Base-by-base conservation (phyloP, 352 stramenopile species). In the Pythium guiyangense region DNA sequence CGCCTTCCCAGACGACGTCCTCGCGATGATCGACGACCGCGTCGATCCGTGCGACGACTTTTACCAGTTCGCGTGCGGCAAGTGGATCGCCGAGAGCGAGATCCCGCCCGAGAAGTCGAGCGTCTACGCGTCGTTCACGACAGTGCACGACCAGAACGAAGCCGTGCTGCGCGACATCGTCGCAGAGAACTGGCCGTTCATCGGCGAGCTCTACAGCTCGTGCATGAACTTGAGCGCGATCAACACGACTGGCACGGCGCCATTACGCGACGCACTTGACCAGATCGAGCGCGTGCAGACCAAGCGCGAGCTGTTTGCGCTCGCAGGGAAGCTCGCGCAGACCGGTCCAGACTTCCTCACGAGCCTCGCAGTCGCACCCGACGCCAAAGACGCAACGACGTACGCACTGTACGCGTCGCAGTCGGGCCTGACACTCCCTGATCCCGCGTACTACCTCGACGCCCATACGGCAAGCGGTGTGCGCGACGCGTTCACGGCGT, bases 391-490 rank as follows among this genome's bases (percentile, higher is more conserved):
- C 50, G 84, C 79, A 10, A 86, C 88, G 15, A 77, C 77, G 44
- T 92, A 93, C 50, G 76, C 89, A 20, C 60, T 90, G 20, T 91
- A 97, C 59, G 67, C 94, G 6, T 84, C 70, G 17, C 91, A 98
- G 60, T 75, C 46, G 2, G 82, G 92, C 1, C 71, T 98, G n/a
- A 83, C 79, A 34, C 66, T 98, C 12, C 92, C 92, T 0, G 88
- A 97, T 62, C 78, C 73, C 4, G 70, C 96, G 63, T 98, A 98
- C 59, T 98, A 98, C 64, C 76, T 97, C 49, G 87, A 98, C 59
- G 62, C 77, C 2, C 73, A 69, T 20, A 76, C 94, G 49, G 97
- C 96, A 57, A 63, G 84, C 31, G 71, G 84, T 10, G 66, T 97
- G 22, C 72, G 74, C 12, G 64, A 68, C n/a, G 72, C 73, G 11